Evolutionary conservation across 2,329 filamentous ascomycete species (phyloP).

Genomic region (Colletotrichum tabaci): DNA sequence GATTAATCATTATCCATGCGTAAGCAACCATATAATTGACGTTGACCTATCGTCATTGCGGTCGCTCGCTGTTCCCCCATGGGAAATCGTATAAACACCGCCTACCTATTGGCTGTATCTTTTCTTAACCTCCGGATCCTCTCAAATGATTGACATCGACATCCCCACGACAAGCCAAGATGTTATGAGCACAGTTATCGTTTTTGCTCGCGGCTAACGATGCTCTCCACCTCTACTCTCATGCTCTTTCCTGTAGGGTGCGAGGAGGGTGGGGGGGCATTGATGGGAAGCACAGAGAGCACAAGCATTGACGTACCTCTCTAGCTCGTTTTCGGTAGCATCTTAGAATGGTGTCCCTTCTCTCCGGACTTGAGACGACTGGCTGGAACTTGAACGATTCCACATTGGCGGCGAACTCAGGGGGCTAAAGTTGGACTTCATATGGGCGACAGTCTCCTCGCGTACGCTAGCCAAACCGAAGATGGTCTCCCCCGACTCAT

Average conservation of each 20-base stretch:
- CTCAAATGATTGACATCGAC: background rate
- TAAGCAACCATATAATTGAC: too few relatives aligned
- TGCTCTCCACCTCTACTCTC: background rate
- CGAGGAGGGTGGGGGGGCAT: too few relatives aligned
- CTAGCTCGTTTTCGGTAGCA: background rate
- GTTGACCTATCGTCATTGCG: background rate
- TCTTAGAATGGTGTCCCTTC: constrained; percentile 2
- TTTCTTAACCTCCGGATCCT: background rate
- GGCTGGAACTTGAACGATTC: constrained; percentile 2
- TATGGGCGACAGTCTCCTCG: constrained; percentile 21
- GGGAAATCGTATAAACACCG: background rate
- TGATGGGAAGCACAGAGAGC: too few relatives aligned
- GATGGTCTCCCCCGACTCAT: constrained; percentile 26
- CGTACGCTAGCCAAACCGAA: constrained; percentile 35
- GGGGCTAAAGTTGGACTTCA: constrained; percentile 11
- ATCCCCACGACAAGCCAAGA: background rate
- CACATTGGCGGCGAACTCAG: constrained; percentile 4
- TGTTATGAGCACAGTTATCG: background rate
- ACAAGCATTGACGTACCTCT: too few relatives aligned
- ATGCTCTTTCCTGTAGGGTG: background rate
- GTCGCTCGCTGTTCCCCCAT: background rate
- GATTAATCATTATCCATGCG: background rate
- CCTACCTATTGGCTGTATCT: too few relatives aligned
- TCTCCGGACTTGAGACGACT: constrained; percentile 1
- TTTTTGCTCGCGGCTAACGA: background rate